Evolutionary conservation across 805 yeast genomes (phyloP).

Genomic region (Schwanniomyces yamadae): DNA sequence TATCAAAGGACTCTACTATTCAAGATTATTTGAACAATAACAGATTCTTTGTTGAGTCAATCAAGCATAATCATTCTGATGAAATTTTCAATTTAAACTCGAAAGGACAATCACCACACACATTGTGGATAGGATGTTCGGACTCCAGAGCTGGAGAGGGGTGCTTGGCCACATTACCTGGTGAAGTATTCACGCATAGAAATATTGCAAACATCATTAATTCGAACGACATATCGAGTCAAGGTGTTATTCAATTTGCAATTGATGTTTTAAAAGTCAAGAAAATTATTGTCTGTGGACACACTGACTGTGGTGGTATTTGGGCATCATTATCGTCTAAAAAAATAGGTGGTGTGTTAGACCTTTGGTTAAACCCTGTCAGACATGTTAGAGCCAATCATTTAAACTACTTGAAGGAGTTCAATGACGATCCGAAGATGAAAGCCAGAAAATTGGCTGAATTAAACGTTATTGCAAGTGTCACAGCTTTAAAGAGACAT

Average conservation of each 20-base stretch:
- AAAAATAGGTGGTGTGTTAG: conserved; percentile 65
- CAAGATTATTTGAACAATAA: conserved; percentile 51
- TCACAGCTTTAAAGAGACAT: conserved; percentile 61
- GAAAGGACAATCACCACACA: conserved; percentile 87
- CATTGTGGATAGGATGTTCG: conserved; percentile 91
- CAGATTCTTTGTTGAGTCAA: conserved; percentile 43
- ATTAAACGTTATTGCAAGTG: conserved; percentile 73
- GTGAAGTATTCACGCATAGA: conserved; percentile 86
- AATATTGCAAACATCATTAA: conserved; percentile 81
- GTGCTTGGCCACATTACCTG: conserved; percentile 76
- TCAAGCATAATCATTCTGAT: conserved; percentile 50
- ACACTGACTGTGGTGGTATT: conserved; percentile 92
- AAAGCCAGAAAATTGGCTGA: conserved; percentile 67
- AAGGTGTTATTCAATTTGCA: conserved; percentile 84
- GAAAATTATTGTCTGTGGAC: conserved; percentile 87
- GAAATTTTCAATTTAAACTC: conserved; percentile 62
- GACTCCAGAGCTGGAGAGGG: conserved; percentile 88
- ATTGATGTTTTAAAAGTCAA: conserved; percentile 78
- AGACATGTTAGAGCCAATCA: conserved; percentile 68
- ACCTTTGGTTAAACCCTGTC: conserved; percentile 68
- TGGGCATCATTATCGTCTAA: conserved; percentile 72
- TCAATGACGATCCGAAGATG: conserved; percentile 46
- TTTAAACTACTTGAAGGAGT: conserved; percentile 46
- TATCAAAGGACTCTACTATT: conserved; percentile 47
- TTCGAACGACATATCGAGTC: conserved; percentile 67